Evolutionary conservation across 176 grass and related monocot genomes (phyloP), one percentile per base, ranked within the genome.

Genomic region (Urochloa ruziziensis): DNA sequence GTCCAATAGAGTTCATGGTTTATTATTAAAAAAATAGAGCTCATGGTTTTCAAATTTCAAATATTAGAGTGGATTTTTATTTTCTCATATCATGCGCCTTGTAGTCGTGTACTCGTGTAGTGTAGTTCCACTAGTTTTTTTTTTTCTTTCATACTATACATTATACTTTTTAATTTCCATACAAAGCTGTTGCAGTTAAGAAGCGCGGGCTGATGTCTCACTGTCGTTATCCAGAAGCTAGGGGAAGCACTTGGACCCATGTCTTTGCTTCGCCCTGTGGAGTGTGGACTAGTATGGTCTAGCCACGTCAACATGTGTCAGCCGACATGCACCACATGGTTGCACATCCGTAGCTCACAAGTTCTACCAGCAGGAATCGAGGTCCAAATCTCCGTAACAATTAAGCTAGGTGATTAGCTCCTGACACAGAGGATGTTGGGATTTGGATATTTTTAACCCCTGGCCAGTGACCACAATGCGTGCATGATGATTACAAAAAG

Each of bases 361-460:
- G 48, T 61, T 47, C 58, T 21, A 47, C 7, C 1, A 43, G 15
- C 32, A 23, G 36, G 39, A 28, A 49, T 5, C 9, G 32, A 21
- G 21, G 36, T 62, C 65, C 65, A 16, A 40, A 86, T 70, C 54
- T 49, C 80, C 69, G 13, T 33, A n/a, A 63, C 48, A 78, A 33
- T 19, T 21, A 10, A 2, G 9, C 49, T 18, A 68, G 51, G 52
- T 52, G 9, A 36, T 70, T 13, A 59, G 24, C 46, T 66, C 24
- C 65, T 79, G 64, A 48, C 73, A 70, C 74, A 11, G 27, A 29
- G 83, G 74, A 85, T 85, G 74, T 85, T 70, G 83, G 83, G 73
- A 85, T 70, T 60, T 48, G 73, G 35, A 25, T 13, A 56, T 56
- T 56, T 52, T 52, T 52, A 52, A 46, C 42, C 42, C 2, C 42